These are phyloP conservation scores for Aspergillus vadensis DNA, from an alignment of 2,329 filamentous ascomycete genomes.

Conservation along the genomic window DNA sequence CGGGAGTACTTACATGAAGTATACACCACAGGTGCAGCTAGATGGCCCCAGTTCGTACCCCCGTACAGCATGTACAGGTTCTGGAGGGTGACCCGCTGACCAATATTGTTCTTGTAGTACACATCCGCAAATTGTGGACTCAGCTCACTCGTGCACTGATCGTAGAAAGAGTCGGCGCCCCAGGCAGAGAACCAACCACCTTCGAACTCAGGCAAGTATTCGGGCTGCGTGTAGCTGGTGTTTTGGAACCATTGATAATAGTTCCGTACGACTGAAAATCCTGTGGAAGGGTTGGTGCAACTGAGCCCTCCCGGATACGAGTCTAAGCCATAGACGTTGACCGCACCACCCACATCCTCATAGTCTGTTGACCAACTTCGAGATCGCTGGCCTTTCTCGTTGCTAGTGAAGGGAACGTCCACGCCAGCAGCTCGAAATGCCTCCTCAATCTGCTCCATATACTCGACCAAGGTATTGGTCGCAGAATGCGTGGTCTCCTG, in stretches of 20 bases:
- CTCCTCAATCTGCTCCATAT: conserved; percentile 55
- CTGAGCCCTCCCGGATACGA: conserved; percentile 45
- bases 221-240: conserved; percentile 57
- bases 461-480: conserved; percentile 51
- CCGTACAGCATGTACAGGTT: conserved; percentile 58
- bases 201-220: conserved; percentile 57
- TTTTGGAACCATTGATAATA: conserved; percentile 62
- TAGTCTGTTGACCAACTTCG: conserved; percentile 59
- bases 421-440: conserved; percentile 52
- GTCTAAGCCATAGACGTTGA: conserved; percentile 46
- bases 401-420: conserved; percentile 53
- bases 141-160: conserved; percentile 51
- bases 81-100: conserved; percentile 51
- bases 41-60: conserved; percentile 60
- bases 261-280: conserved; percentile 54
- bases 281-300: conserved; percentile 53
- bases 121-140: conserved; percentile 55
- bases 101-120: conserved; percentile 60
- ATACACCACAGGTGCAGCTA: conserved; percentile 54
- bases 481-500: conserved; percentile 48
- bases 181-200: conserved; percentile 58
- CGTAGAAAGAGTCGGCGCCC: conserved; percentile 54
- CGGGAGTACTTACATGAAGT: conserved; percentile 28
- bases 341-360: conserved; percentile 57
- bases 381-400: conserved; percentile 54